These are phyloP conservation scores for Acanthamoeba royreba DNA, from an alignment of 208 protist genomes.

Conservation along the genomic window DNA sequence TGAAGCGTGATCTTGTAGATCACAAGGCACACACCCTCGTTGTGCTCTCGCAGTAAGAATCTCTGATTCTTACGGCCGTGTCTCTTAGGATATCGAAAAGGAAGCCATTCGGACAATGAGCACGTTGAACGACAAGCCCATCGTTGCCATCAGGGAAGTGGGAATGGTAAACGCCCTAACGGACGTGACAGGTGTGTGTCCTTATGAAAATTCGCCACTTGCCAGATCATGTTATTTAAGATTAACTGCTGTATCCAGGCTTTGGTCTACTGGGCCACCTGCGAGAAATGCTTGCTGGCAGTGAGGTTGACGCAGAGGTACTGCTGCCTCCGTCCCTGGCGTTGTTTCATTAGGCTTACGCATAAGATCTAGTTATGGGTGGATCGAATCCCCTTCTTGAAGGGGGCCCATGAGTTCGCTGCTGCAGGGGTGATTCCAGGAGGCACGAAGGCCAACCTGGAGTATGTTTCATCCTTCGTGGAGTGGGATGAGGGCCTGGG, in stretches of 20 bases:
- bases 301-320: slow-evolving; percentile 13
- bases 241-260: too few species aligned
- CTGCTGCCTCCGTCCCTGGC: neutral
- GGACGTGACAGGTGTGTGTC: slow-evolving; percentile 9
- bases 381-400: neutral
- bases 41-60: neutral
- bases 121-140: neutral
- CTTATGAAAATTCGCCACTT: neutral
- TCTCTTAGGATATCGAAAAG: neutral
- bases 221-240: neutral
- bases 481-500: neutral
- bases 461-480: neutral
- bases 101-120: neutral
- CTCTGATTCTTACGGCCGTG: neutral
- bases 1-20: slow-evolving; percentile 33
- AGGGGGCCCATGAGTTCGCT: neutral
- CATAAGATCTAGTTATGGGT: neutral
- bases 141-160: neutral
- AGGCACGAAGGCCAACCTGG: neutral
- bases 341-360: neutral
- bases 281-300: neutral
- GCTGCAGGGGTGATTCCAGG: neutral
- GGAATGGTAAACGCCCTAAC: neutral
- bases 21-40: neutral
- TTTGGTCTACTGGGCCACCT: slow-evolving; percentile 57